These are phyloP conservation scores for Neopestalotiopsis sp. DNA, from an alignment of 2,329 filamentous ascomycete species.

Conservation along the genomic window DNA sequence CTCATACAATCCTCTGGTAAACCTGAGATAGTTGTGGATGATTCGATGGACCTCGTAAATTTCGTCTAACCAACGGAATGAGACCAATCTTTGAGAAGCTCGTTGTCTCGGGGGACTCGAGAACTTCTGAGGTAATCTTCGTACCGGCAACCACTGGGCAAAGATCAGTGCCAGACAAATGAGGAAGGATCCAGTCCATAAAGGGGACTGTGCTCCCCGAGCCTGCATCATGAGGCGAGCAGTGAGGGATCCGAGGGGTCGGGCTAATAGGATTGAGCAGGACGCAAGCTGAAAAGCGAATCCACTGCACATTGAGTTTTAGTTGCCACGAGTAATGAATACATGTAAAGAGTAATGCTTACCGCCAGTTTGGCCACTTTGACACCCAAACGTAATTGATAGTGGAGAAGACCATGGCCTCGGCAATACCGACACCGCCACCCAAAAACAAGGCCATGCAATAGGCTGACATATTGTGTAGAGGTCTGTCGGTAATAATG, in stretches of 20 bases:
- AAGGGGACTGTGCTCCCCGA: no score
- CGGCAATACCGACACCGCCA: slow-evolving; percentile 18
- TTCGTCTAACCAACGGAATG: no score
- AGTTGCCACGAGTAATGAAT: no score
- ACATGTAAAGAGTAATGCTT: neutral
- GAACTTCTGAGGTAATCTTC: no score
- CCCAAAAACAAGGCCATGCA: slow-evolving; percentile 13
- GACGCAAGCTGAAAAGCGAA: slow-evolving; percentile 18
- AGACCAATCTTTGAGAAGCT: no score
- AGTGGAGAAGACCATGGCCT: slow-evolving; percentile 20
- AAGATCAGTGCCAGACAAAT: neutral
- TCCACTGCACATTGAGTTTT: neutral
- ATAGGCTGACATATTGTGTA: slow-evolving; percentile 11
- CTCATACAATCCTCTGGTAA: neutral
- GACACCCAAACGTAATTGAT: slow-evolving; percentile 12
- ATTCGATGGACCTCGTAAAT: slow-evolving; percentile 2
- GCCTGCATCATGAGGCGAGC: neutral
- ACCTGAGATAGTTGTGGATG: slow-evolving; percentile 1
- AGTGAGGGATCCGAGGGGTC: neutral
- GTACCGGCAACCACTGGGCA: no score
- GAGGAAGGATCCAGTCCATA: no score
- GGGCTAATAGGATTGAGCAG: neutral
- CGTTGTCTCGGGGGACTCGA: no score
- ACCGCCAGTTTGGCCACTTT: slow-evolving; percentile 14
- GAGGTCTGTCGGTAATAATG: neutral